phyloP scores from a whole-genome alignment of 139 green algal species.

The Pedinophyceae sp. region DNA sequence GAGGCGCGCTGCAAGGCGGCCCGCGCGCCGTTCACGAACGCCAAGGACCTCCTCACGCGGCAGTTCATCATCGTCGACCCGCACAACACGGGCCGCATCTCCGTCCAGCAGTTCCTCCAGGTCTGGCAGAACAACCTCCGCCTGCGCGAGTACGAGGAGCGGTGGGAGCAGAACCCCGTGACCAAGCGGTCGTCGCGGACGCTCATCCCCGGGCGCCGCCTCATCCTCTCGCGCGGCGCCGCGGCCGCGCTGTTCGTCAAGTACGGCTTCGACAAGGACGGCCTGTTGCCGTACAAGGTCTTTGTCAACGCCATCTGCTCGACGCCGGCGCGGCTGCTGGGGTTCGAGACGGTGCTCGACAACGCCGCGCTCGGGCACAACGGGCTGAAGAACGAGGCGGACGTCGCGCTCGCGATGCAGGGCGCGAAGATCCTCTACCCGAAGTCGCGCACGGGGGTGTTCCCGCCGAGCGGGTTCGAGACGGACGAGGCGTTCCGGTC shows the following conservation, averaged over 20 bases:
- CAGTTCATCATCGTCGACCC: conserved; percentile 37
- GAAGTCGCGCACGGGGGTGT: conserved; percentile 21
- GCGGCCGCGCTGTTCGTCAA: conserved; percentile 28
- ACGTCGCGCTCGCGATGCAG: conserved; percentile 25
- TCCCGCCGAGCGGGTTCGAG: conserved; percentile 33
- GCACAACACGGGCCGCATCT: conserved; percentile 17
- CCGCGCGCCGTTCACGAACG: not conserved
- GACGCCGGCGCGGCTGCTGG: conserved; percentile 20
- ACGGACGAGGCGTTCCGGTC: conserved; percentile 21
- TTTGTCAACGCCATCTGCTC: conserved; percentile 18
- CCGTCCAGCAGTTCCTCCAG: conserved; percentile 36
- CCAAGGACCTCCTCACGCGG: conserved; percentile 26
- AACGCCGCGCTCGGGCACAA: conserved; percentile 25
- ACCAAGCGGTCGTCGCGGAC: not conserved
- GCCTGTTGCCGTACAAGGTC: conserved; percentile 35
- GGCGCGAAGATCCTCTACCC: conserved; percentile 39
- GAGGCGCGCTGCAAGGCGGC: not conserved
- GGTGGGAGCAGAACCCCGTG: conserved; percentile 1
- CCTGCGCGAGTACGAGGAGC: conserved; percentile 28
- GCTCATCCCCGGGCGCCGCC: conserved; percentile 10
- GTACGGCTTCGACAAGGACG: conserved; percentile 21
- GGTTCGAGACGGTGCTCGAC: conserved; percentile 34
- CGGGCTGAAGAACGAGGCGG: conserved; percentile 24
- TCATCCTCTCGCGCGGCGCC: conserved; percentile 26
- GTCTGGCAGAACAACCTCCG: conserved; percentile 39